A percentile compares a stretch with the other conserved stretches of the same genome.
Evolutionary conservation across 331 rosid genomes (phyloP).

Genomic region (Pyracantha coccinea): DNA sequence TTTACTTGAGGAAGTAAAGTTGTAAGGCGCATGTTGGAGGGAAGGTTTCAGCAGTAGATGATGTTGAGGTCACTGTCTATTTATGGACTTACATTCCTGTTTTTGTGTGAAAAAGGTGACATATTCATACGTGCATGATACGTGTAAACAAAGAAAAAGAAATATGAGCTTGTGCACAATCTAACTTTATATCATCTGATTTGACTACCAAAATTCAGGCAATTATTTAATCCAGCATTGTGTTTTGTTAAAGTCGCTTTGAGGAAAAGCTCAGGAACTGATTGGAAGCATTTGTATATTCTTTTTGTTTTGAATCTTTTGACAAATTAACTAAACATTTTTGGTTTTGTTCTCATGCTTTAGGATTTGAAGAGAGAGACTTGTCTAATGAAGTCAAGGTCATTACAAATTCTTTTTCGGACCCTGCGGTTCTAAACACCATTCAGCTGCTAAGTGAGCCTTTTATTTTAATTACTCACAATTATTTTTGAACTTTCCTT

Average conservation of each 20-base stretch:
- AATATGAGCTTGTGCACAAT: neutral
- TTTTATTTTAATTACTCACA: slow-evolving; percentile 3
- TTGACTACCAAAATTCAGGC: slow-evolving; percentile 56
- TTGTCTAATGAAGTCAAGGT: slow-evolving; percentile 53
- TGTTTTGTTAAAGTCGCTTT: too few relatives aligned
- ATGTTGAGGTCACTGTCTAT: neutral
- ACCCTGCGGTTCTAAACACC: slow-evolving; percentile 43
- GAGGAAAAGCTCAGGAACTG: too few relatives aligned
- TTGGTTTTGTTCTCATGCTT: neutral
- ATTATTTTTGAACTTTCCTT: neutral
- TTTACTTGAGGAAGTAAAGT: neutral
- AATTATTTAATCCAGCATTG: neutral
- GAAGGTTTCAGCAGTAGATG: neutral
- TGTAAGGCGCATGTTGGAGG: neutral
- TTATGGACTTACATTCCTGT: neutral
- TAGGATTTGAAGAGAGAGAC: slow-evolving; percentile 67
- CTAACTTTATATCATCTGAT: neutral
- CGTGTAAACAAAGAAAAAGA: neutral
- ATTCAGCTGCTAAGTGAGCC: slow-evolving; percentile 59
- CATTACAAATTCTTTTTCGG: slow-evolving; percentile 37
- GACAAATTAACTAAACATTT: neutral
- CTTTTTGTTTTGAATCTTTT: neutral
- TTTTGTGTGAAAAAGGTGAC: neutral
- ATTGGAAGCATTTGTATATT: neutral
- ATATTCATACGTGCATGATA: neutral